Evolutionary conservation across 2,329 filamentous ascomycete genomes (phyloP), one percentile per base, ranked within the genome.

Genomic region (Pleoardoris graminearum): DNA sequence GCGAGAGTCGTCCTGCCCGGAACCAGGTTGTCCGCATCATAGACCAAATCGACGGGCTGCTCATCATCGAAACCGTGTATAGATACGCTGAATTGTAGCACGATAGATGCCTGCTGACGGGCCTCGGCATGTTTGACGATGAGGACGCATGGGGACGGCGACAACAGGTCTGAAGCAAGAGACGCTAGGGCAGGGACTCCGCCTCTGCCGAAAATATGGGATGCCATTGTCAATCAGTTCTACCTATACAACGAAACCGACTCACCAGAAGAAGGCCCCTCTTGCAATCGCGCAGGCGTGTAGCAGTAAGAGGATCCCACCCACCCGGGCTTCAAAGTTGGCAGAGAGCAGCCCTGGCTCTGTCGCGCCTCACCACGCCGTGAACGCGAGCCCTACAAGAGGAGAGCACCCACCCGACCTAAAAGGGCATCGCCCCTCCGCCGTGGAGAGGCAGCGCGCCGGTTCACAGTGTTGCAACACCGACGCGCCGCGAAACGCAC

Each of bases 321-420:
- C 41, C 41, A 14, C 41, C 41, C 41, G 41, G 41, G 41, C 41
- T 43, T 43, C 7, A 17, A 17, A 21, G 25, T 11, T 22, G 36
- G 36, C 36, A 38, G 17, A 43, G 41, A 43, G 41, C 41, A 43
- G 41, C 41, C 41, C 41, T 32, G 41, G 11, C 41, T 32, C 41
- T 43, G 41, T 43, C 27, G 39, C 39, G 39, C 25, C 11, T 21
- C 14, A 3, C 16, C 10, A 17, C 17, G 11, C 41, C n/a, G 14
- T 16, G n/a, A 27, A 16, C 29, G 14, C 41, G 25, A 43, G 27
- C 25, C 25, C 25, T 22, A 27, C 25, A 12, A 36, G n/a, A n/a
- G n/a, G 38, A 16, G 41, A 19, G 8, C 27, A 19, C 41, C 7
- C 27, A 16, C 41, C 41, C 41, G 41, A 27, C 27, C 41, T 32